phyloP scores from a whole-genome alignment of 164 flowering plant species.

The Stephania yunnanensis region DNA sequence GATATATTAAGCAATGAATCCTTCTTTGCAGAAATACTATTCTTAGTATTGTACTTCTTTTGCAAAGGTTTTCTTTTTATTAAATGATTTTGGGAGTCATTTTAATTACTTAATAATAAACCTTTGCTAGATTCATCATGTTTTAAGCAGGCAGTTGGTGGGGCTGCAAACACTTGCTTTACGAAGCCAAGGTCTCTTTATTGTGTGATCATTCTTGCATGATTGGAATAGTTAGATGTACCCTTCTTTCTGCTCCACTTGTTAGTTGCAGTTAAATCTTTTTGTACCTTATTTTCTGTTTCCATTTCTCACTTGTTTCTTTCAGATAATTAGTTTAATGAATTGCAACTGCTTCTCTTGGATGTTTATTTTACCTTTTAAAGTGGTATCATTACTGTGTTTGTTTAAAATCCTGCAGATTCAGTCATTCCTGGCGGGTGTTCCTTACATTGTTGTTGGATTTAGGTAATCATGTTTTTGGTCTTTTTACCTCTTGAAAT shows the following conservation, averaged over 20 bases:
- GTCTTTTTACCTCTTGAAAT: not conserved
- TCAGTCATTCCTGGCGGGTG: slow-evolving; percentile 35
- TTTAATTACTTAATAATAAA: not conserved
- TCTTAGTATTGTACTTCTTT: too few species aligned
- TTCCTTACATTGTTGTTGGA: slow-evolving; percentile 35
- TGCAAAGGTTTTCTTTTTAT: too few species aligned
- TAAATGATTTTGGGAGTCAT: not conserved
- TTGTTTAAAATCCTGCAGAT: slow-evolving; percentile 23
- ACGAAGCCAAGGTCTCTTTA: not conserved
- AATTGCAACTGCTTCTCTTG: not conserved
- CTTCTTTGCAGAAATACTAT: too few species aligned
- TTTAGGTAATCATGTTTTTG: slow-evolving; percentile 21
- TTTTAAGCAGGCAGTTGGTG: not conserved
- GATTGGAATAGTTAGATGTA: not conserved
- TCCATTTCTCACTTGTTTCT: not conserved
- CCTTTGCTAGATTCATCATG: not conserved
- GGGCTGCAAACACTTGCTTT: not conserved
- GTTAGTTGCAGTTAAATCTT: not conserved
- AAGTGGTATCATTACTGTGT: not conserved
- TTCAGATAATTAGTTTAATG: not conserved
- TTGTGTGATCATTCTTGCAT: not conserved
- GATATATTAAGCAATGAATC: too few species aligned
- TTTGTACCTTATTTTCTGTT: not conserved
- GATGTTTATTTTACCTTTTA: not conserved
- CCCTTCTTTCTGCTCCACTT: not conserved